Base-by-base conservation (phyloP, 1,284 basidiomycete genomes). In the Leccinum subfulvum region DNA sequence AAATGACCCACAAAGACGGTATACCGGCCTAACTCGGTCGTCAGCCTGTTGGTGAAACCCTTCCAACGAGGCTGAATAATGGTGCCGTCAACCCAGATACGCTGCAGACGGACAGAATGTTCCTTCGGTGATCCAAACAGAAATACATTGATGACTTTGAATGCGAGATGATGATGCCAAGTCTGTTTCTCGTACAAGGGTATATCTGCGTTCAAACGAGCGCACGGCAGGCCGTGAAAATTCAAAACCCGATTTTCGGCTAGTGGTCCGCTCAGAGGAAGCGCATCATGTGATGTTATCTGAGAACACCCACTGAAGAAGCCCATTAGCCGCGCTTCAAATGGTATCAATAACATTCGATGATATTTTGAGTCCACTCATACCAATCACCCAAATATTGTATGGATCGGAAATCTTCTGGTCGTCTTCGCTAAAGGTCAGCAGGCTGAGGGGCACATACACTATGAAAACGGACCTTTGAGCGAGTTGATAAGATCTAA, bases 1-100 rank as follows among this genome's bases (percentile, higher is more conserved):
- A 6, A 2, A 1, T 2, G 9, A 73, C 82, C 49, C 62, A 86
- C 85, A 63, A 79, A 80, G 14, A 86, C 75, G 28, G 81, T 77
- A 61, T 80, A 80, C 52, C 83, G 80, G 56, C 76, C 74, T 82
- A 86, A 83, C 64, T 88, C 83, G 2, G 69, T 67, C 14, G 76
- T 78, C 30, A 86, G 68, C 58, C 78, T 80, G 9, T 69, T 65
- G 13, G 84, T 77, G 53, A 80, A 80, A 4, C 72, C 63, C n/a
- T 68, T 68, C 69, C 71, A 73, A 0, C 64, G 66, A 11, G 70
- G 70, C 16, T 65, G 62, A 28, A 73, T 64, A 13, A 73, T 67
- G 3, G 57, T 73, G 11, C 61, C 61, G 7, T 70, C 68, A 1
- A 67, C 68, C 64, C 71, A 72, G 14, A 73, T 59, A 1, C 70